These are phyloP conservation scores for Picea glauca DNA, from an alignment of 75 land plant genomes.

Conservation along the genomic window DNA sequence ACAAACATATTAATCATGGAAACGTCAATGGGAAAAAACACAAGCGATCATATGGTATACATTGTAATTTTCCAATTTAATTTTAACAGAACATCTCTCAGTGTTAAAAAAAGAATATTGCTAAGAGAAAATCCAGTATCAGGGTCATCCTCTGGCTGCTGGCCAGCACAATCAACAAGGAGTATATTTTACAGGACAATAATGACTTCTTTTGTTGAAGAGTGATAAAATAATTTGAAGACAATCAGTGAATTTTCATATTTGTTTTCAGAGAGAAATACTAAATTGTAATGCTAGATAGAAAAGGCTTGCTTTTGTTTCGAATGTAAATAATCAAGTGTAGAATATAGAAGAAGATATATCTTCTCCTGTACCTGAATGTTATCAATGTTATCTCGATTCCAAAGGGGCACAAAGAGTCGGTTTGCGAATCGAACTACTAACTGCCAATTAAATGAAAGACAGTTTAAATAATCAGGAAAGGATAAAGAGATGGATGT, in stretches of 20 bases:
- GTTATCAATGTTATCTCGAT: constrained; percentile 93
- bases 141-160: not conserved
- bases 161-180: not conserved
- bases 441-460: constrained; percentile 44
- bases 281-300: not conserved
- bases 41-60: not conserved
- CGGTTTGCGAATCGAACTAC: constrained; percentile 98
- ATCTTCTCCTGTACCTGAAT: constrained; percentile 59
- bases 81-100: too few species aligned
- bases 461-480: not conserved
- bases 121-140: not conserved
- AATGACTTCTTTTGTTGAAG: not conserved
- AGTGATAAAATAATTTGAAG: not conserved
- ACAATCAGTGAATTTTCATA: not conserved
- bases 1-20: not conserved
- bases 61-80: not conserved
- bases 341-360: not conserved
- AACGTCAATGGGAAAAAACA: not conserved
- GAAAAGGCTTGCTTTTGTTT: not conserved
- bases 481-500: not conserved
- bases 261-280: not conserved
- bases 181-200: not conserved
- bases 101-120: not conserved
- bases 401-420: constrained; percentile 93
- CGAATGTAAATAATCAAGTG: not conserved